Conservation (phyloP, 2,329 filamentous ascomycete genomes). For the Exserohilum rostratum region DNA sequence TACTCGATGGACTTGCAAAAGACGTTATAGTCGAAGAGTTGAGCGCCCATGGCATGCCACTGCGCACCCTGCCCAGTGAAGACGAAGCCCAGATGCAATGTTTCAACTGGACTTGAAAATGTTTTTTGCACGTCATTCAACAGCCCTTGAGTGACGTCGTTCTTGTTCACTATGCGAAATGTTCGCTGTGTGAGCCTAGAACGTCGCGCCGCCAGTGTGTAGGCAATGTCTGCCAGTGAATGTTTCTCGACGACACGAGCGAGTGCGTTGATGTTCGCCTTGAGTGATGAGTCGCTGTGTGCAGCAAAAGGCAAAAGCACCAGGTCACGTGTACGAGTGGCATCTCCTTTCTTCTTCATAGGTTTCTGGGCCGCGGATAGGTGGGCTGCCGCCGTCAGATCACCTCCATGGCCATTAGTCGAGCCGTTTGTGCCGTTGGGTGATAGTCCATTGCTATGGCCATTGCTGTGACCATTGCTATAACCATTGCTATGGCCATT, state of each 20-base stretch:
- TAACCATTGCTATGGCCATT: too few relatives aligned
- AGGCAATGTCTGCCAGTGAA: background rate
- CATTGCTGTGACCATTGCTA: too few relatives aligned
- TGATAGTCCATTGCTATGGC: too few relatives aligned
- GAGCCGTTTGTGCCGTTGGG: too few relatives aligned
- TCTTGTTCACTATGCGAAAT: background rate
- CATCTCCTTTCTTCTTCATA: too few relatives aligned
- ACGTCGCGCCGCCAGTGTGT: background rate
- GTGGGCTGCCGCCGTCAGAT: too few relatives aligned
- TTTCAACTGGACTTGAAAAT: background rate
- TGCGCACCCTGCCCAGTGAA: slow-evolving; percentile 41
- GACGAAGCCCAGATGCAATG: slow-evolving; percentile 24
- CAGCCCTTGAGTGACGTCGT: background rate
- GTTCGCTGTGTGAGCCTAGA: background rate
- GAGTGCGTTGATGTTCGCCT: background rate
- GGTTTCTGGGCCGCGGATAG: too few relatives aligned
- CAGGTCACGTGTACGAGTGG: too few relatives aligned
- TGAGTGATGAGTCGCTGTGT: background rate
- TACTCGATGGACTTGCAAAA: background rate
- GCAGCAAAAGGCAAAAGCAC: background rate
- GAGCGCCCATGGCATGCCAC: slow-evolving; percentile 28
- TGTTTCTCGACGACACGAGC: background rate
- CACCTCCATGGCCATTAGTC: too few relatives aligned
- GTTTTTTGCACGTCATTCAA: background rate
- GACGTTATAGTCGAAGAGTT: slow-evolving; percentile 14